Percentiles rank a stretch among this genome's conserved stretches.
phyloP scores from a whole-genome alignment of 768 basidiomycete genomes.

The Lentinus tigrinus region DNA sequence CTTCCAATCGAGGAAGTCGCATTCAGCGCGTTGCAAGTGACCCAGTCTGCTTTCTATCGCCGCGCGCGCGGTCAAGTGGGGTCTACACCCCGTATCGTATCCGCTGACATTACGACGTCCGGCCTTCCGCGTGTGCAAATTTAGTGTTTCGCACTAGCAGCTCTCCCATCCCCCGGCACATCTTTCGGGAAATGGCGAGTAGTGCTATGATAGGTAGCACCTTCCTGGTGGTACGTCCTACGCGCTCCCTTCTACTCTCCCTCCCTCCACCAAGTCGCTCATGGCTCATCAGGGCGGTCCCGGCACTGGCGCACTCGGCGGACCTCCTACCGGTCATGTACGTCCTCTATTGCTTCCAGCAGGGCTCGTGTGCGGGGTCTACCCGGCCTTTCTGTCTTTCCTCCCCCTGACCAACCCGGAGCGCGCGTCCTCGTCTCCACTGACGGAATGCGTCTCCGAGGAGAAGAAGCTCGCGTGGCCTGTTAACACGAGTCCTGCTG shows the following conservation, averaged over 20 bases:
- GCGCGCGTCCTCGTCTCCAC: neutral
- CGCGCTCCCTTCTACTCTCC: slow-evolving; percentile 2
- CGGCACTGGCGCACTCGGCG: slow-evolving; percentile 22
- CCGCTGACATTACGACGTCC: neutral
- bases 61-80: neutral
- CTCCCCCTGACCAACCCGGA: neutral
- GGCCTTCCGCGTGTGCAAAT: neutral
- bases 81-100: neutral
- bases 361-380: neutral
- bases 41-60: neutral
- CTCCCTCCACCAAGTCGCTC: slow-evolving; percentile 8
- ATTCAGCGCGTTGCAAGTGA: neutral
- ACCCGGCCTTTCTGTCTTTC: neutral
- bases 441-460: neutral
- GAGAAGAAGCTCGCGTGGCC: neutral
- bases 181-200: neutral
- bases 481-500: neutral
- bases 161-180: neutral
- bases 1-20: neutral
- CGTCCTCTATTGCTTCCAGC: neutral
- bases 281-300: slow-evolving; percentile 20
- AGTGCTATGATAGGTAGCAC: slow-evolving; percentile 2
- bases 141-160: neutral
- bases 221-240: slow-evolving; percentile 11
- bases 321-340: slow-evolving; percentile 22